Conservation (phyloP, 345 rosid species). For the Sisymbrium irio region DNA sequence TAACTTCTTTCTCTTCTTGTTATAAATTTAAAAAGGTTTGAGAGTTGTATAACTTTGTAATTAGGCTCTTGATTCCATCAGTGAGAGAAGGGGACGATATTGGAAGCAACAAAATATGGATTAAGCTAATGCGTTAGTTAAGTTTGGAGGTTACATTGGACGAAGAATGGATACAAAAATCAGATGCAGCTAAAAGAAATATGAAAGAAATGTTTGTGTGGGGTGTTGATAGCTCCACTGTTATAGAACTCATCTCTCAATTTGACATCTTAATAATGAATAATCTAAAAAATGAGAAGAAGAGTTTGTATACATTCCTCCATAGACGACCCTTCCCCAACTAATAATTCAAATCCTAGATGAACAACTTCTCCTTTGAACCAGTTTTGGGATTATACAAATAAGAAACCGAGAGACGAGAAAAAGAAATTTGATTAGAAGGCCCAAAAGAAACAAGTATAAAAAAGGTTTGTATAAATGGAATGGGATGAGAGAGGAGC, state of each 20-base stretch:
- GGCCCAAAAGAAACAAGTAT: constrained; percentile 1
- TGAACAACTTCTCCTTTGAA: not conserved
- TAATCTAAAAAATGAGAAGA: not conserved
- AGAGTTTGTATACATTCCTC: not conserved
- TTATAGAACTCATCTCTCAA: not conserved
- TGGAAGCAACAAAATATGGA: too few species aligned
- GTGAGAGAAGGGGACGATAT: too few species aligned
- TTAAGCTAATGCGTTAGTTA: too few species aligned
- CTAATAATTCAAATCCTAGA: not conserved
- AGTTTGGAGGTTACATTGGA: not conserved
- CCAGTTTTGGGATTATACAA: constrained; percentile 14
- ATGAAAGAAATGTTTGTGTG: too few species aligned
- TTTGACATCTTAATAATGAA: not conserved
- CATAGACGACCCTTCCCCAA: not conserved
- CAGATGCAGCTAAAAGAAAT: too few species aligned
- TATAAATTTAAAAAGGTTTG: not conserved
- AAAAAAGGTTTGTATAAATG: not conserved
- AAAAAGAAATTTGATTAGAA: constrained; percentile 5
- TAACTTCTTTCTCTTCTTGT: too few species aligned
- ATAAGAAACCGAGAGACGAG: not conserved
- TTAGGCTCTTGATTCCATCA: not conserved
- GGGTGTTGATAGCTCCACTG: too few species aligned
- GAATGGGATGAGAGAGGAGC: constrained; percentile 4
- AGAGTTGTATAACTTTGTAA: not conserved
- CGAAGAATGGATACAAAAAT: not conserved